Evolutionary conservation across 305 asterid species (phyloP), one percentile per base, ranked within the genome.

Genomic region (Euphrasia arctica): DNA sequence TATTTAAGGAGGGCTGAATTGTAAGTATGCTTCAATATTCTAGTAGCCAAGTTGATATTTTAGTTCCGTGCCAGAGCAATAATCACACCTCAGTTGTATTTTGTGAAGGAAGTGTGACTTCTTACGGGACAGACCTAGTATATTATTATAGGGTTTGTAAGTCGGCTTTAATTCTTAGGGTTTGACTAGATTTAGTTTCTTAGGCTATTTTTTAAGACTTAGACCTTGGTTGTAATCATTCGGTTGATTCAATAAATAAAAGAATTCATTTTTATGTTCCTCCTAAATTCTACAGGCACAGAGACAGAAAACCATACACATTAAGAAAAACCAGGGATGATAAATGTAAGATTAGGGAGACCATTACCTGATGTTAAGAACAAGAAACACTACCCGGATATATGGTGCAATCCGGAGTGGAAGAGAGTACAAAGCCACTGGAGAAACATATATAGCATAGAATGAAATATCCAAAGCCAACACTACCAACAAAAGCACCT

Each of bases 331-430:
- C 15, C 15, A 51, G 41, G 58, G 60, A 60, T 15, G n/a, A 36
- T 15, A 41, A 45, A 43, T 61, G 73, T 22, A 65, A 64, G 54
- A 27, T 22, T 57, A 70, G 57, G 43, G 31, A 39, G 36, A 51
- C 9, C 64, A 22, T 67, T 79, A 93, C 99, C 97, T 82, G 78
- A 90, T 79, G 79, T 79, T 78, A 65, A 86, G 83, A 66, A 82
- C 82, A 70, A 93, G 79, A 80, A 88, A 73, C 60, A 76, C 79
- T 72, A 90, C 99, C 61, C 99, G 82, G 50, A 90, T 48, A 73
- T 93, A 93, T 58, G 99, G 96, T 29, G 97, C 95, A 75, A 83
- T 73, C 67, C 99, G 84, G 74, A 93, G 75, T 31, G 99, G 96
- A 63, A 91, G 98, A 73, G 71, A 63, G 77, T 66, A 76, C 61